Percentiles rank a stretch among this genome's conserved stretches.
phyloP scores from a whole-genome alignment of 768 basidiomycete genomes.

The Rhodosporidiobolus sp. region DNA sequence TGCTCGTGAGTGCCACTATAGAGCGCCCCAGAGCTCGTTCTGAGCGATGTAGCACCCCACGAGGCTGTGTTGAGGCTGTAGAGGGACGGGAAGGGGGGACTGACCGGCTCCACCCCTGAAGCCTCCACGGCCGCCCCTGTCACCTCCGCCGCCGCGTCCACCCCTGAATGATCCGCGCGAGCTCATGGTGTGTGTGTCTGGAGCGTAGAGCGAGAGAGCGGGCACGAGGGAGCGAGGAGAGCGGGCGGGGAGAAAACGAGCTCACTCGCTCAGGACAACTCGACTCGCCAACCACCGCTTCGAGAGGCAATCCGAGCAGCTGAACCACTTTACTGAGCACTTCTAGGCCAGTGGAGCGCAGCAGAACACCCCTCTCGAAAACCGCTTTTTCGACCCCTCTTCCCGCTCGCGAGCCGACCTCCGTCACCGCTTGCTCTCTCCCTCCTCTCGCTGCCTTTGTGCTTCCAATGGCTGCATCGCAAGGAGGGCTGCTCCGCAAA shows the following conservation, averaged over 20 bases:
- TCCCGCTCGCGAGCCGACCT: no score
- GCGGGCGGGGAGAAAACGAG: background rate
- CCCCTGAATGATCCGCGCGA: constrained; percentile 24
- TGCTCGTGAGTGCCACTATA: no score
- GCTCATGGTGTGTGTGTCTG: constrained; percentile 14
- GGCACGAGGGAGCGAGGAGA: background rate
- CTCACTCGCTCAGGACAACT: background rate
- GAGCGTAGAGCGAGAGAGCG: background rate
- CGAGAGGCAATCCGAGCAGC: no score
- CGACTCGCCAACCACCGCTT: no score
- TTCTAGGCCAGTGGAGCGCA: no score
- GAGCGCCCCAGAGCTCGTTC: no score
- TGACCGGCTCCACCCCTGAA: constrained; percentile 23
- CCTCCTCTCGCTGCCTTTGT: no score
- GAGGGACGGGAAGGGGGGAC: background rate
- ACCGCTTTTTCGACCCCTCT: no score
- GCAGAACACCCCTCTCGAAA: no score
- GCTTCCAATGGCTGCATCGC: no score
- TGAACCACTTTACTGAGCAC: no score
- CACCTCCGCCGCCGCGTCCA: constrained; percentile 22
- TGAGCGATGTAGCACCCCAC: background rate
- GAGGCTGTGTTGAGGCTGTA: background rate
- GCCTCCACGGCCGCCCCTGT: constrained; percentile 14
- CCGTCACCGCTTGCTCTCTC: background rate
- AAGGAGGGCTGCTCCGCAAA: no score